phyloP scores from a whole-genome alignment of 306 rosid genomes.

The Leucaena leucocephala region DNA sequence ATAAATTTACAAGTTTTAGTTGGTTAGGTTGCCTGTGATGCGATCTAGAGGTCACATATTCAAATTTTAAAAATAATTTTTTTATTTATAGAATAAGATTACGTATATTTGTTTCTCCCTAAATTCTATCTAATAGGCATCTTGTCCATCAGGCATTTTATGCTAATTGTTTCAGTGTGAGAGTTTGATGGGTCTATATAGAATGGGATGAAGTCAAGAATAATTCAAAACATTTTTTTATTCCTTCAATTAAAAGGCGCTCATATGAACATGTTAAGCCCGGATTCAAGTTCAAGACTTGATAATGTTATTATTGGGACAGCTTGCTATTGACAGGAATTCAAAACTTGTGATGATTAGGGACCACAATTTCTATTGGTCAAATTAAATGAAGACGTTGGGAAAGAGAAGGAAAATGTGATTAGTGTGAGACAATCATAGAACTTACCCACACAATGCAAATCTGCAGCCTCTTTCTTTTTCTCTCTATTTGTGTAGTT shows the following conservation, averaged over 20 bases:
- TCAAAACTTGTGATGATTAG: neutral
- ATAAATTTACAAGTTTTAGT: neutral
- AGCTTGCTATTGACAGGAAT: neutral
- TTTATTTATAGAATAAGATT: too few relatives aligned
- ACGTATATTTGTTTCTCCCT: too few relatives aligned
- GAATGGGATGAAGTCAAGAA: neutral
- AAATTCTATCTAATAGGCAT: too few relatives aligned
- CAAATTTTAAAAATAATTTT: too few relatives aligned
- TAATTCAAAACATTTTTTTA: neutral
- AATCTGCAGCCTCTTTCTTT: neutral
- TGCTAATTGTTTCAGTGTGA: neutral
- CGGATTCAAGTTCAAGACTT: too few relatives aligned
- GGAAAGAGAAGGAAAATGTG: neutral
- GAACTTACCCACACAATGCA: neutral
- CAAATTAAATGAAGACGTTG: neutral
- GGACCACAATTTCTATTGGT: neutral
- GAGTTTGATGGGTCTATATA: neutral
- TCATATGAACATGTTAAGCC: too few relatives aligned
- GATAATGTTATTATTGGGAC: too few relatives aligned
- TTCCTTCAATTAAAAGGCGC: too few relatives aligned
- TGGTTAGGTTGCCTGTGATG: neutral
- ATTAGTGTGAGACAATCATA: slow-evolving; percentile 28
- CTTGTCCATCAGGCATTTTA: too few relatives aligned
- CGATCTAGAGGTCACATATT: too few relatives aligned
- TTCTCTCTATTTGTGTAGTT: neutral